A percentile compares a stretch with the other conserved stretches of the same genome.
phyloP scores from a whole-genome alignment of 2,329 filamentous ascomycete genomes.

The Pyricularia sp. region DNA sequence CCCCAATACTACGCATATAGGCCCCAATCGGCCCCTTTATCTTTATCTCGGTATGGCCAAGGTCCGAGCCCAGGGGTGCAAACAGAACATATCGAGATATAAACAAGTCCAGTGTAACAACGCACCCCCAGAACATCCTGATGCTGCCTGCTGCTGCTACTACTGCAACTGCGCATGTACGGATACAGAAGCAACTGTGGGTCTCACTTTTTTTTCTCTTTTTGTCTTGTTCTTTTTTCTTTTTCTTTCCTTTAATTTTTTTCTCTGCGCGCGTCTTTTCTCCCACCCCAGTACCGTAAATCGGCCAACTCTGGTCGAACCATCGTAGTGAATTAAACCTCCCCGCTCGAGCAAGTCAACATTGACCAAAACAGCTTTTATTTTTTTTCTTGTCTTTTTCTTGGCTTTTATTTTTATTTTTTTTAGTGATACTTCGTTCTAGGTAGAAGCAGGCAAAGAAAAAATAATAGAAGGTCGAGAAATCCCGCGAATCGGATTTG shows the following conservation, averaged over 20 bases:
- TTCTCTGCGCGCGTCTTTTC: background rate
- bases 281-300: background rate
- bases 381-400: background rate
- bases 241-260: too few relatives aligned
- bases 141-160: background rate
- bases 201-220: background rate
- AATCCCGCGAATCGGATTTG: background rate
- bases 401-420: too few relatives aligned
- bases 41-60: background rate
- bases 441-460: background rate
- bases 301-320: background rate
- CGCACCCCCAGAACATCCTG: background rate
- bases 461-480: background rate
- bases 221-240: too few relatives aligned
- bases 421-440: background rate
- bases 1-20: background rate
- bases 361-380: background rate
- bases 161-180: background rate
- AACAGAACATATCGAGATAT: background rate
- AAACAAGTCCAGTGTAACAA: background rate
- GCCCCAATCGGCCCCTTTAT: background rate
- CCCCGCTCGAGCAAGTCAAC: background rate
- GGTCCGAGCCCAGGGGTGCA: background rate
- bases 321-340: background rate
- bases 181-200: background rate